phyloP scores from a whole-genome alignment of 345 rosid genomes.

The Eucalyptus marginata region DNA sequence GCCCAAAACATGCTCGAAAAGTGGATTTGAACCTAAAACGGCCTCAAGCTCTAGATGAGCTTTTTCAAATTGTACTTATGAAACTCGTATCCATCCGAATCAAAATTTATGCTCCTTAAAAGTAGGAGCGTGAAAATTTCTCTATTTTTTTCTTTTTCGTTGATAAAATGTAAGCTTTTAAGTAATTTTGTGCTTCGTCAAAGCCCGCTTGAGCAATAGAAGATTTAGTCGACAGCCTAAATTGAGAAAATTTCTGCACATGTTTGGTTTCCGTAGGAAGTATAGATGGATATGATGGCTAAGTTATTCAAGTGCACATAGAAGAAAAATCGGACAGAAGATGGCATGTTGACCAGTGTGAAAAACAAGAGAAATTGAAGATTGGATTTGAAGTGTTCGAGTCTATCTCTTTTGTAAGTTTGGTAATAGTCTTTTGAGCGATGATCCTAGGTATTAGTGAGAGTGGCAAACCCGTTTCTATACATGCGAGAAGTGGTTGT shows the following conservation, averaged over 20 bases:
- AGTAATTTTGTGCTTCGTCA: background rate
- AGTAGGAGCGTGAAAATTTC: background rate
- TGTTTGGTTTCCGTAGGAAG: no score
- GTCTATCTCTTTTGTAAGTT: background rate
- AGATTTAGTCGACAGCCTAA: background rate
- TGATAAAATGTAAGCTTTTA: background rate
- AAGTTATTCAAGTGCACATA: no score
- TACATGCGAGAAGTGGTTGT: background rate
- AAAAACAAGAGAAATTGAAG: background rate
- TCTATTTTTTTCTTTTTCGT: background rate
- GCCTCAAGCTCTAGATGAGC: background rate
- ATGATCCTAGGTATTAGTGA: background rate
- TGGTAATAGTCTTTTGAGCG: background rate
- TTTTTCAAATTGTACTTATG: background rate
- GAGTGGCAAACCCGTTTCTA: background rate
- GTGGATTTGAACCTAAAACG: background rate
- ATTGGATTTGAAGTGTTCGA: background rate
- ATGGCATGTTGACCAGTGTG: background rate
- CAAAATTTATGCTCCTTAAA: background rate
- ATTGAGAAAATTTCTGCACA: background rate
- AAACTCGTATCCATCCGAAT: background rate
- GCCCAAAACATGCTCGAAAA: background rate
- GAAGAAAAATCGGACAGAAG: no score
- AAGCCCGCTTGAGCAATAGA: background rate
- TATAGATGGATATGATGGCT: no score